Evolutionary conservation across 2,329 filamentous ascomycete species (phyloP), one percentile per base, ranked within the genome.

Genomic region (Aspergillus aculeatinus): DNA sequence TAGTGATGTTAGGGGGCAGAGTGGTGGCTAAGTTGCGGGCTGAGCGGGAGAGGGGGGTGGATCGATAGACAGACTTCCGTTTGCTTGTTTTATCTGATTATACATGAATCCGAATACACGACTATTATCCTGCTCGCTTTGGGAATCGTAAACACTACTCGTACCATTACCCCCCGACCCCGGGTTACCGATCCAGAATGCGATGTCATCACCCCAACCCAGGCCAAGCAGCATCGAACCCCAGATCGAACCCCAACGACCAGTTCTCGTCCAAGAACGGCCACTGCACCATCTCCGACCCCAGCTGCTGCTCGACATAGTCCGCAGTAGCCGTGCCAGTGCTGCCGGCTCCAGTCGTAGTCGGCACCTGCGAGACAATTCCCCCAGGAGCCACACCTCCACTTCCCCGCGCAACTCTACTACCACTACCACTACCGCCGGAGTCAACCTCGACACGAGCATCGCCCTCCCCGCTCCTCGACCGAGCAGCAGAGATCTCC

Each of bases 201-300:
- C 23, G 23, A 23, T 23, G 23, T 23, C 23, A 23, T 23, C 51
- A 55, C 3, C 53, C 58, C 14, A 64, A 51, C 10, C 58, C 60
- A 2, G 67, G 70, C 70, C 71, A 74, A n/a, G 67, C 60, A n/a
- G 67, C 64, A 51, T 75, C 70, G 44, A 71, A 65, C 2, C 70
- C 71, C 7, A 68, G 65, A 53, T 74, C 72, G 59, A 76, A 74
- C 3, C 73, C 73, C 19, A 66, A 62, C 7, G 73, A 72, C 73
- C 73, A 76, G 4, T 71, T 71, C 21, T 68, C 73, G 52, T 75
- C 72, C 29, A 76, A 70, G 39, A 76, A 76, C 0, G 73, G 73
- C 73, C 73, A 76, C 58, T 76, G 72, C 51, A 74, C 67, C 69
- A 76, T 74, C 52, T 75, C 73, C 3, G 68, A 65, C 48, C 75